Base-by-base conservation (phyloP, 805 yeast genomes). In the Barnettozyma populi region DNA sequence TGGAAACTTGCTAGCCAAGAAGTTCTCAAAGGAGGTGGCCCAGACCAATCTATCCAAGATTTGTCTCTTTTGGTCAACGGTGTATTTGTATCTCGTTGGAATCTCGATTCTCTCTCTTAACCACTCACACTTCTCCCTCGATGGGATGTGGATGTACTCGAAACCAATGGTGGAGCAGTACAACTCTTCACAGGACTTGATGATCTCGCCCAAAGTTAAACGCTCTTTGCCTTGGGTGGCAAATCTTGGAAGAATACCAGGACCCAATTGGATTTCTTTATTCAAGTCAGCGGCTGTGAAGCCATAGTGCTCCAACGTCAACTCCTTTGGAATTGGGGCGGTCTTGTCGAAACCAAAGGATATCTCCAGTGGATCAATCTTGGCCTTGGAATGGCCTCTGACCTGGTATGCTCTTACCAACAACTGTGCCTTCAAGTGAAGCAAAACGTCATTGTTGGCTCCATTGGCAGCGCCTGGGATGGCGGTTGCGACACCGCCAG, bases 331-430 rank as follows among this genome's bases (percentile, higher is more conserved):
- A 40, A 76, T 53, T 16, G 75, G 72, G 45, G 70, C 66, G 11
- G 64, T 53, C 51, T 69, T 61, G 61, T 79, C 79, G 61, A 80
- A 86, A 58, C 94, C 97, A 64, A 82, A 87, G 18, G 90, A 80
- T 62, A 92, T 86, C 34, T 86, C 92, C 63, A 94, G 74, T n/a
- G 99, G 99, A 69, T 94, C 99, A 52, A 90, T 84, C 60, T 82
- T 84, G 41, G 98, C 97, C 73, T 87, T 88, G 68, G 84, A 86
- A 69, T 94, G 99, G 57, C 99, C 99, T 70, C 98, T 83, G 45
- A 94, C 99, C 74, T 94, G 99, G 72, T 90, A 94, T 27, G 99
- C 99, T 69, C 99, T 86, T 54, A 95, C 97, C 60, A 94, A 77
- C 59, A 94, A 79, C 76, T 94, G 99, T 16, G 90, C 95, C 69